phyloP scores from a whole-genome alignment of 306 rosid genomes.

The Sesbania bispinosa region DNA sequence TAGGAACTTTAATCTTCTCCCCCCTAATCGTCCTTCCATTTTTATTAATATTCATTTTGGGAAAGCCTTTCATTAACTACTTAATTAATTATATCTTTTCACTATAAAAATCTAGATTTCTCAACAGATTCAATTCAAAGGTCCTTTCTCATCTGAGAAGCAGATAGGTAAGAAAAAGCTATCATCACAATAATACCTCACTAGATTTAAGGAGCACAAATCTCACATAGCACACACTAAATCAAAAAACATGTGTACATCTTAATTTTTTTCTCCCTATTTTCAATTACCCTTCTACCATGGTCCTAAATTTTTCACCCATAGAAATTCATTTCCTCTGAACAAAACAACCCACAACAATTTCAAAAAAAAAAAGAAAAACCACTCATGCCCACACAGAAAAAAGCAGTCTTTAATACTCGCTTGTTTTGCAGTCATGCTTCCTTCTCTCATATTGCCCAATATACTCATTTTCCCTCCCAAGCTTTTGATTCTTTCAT shows the following conservation, averaged over 20 bases:
- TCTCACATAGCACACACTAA: too few species aligned
- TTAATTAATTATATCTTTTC: neutral
- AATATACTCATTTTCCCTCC: slow-evolving; percentile 21
- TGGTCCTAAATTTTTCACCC: slow-evolving; percentile 11
- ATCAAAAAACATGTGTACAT: neutral
- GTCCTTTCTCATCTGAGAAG: neutral
- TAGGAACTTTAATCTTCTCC: neutral
- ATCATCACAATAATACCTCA: neutral
- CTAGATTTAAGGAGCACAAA: neutral
- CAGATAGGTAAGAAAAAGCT: neutral
- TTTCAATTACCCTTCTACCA: slow-evolving; percentile 9
- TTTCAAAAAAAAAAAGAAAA: neutral
- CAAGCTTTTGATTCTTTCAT: slow-evolving; percentile 30
- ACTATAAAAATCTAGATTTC: neutral
- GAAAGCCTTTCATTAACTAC: neutral
- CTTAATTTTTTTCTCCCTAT: neutral
- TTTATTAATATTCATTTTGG: neutral
- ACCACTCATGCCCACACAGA: neutral
- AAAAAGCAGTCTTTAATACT: neutral
- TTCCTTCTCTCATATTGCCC: slow-evolving; percentile 12
- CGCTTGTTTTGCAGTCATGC: slow-evolving; percentile 2
- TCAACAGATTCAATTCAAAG: neutral
- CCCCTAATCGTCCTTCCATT: neutral
- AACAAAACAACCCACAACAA: too few species aligned
- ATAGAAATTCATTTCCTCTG: slow-evolving; percentile 4